Percentiles rank a stretch among this genome's conserved stretches.
Evolutionary conservation across 345 rosid species (phyloP).

Genomic region (Syzygium aromaticum): DNA sequence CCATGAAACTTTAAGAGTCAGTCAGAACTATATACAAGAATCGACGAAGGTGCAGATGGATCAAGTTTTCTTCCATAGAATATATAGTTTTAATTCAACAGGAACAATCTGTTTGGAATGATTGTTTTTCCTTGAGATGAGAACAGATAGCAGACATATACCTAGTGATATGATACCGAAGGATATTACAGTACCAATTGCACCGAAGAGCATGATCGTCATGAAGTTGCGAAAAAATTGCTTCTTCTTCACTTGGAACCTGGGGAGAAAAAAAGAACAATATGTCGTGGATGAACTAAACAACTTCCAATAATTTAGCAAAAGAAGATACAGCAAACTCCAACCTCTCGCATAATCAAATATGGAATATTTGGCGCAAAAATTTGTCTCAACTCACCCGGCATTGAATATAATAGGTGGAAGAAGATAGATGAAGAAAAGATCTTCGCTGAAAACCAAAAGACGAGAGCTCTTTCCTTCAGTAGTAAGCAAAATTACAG

Average conservation of each 20-base stretch:
- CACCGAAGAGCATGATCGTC: slow-evolving; percentile 40
- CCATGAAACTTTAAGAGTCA: neutral
- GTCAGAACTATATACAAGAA: neutral
- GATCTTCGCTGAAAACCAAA: slow-evolving; percentile 35
- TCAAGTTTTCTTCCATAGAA: neutral
- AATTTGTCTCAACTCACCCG: slow-evolving; percentile 15
- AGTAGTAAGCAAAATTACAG: slow-evolving; percentile 23
- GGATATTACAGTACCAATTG: slow-evolving; percentile 39
- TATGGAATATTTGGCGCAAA: neutral
- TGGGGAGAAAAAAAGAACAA: neutral
- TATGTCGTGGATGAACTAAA: neutral
- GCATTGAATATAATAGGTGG: slow-evolving; percentile 46
- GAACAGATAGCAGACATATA: neutral
- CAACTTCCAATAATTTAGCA: neutral
- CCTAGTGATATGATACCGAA: slow-evolving; percentile 31
- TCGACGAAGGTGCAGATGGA: neutral
- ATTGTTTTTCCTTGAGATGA: neutral
- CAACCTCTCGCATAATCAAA: neutral
- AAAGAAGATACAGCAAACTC: neutral
- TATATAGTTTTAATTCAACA: too few relatives aligned
- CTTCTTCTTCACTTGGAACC: slow-evolving; percentile 51
- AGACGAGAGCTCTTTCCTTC: slow-evolving; percentile 37
- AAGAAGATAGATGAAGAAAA: slow-evolving; percentile 44
- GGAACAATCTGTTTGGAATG: neutral
- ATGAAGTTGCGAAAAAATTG: slow-evolving; percentile 40